Evolutionary conservation across 768 basidiomycete species (phyloP), one percentile per base, ranked within the genome.

Genomic region (Mycena filopes): DNA sequence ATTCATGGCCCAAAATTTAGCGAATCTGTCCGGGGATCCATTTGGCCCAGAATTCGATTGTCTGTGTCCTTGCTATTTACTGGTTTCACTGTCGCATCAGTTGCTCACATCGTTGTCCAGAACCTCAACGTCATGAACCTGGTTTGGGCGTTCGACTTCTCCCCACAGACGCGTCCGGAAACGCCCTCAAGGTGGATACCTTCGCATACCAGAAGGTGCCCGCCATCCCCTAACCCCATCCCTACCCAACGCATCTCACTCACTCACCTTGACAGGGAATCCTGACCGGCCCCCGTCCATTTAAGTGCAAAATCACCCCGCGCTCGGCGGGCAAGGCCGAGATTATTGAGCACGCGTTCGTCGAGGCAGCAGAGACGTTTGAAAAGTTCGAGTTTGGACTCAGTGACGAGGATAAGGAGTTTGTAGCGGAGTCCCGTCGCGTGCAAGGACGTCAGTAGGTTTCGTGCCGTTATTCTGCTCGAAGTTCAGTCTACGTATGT

Each of bases 91-190:
- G 33, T 6, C 51, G 20, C 18, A 40, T 3, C 20, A 25, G 36
- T 8, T 11, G 9, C 25, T 25, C 38, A 25, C 2, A 43, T 43
- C 15, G 6, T 58, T 21, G 3, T 31, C 8, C 57, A 64, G 63
- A 61, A 62, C 36, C 60, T 78, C 31, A 73, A 72, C 49, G 66
- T 59, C 8, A 74, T 74, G 71, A 73, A 71, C 48, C 71, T 78
- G 5, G 25, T 78, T 7, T 78, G 77, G 77, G 74, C 73, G 7
- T 78, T 78, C 69, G 63, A 73, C 28, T 78, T 75, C 59, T 66
- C 36, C 3, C 10, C 67, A 0, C 51, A 20, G 60, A 68, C 46
- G 43, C 36, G 28, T 38, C 25, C 0, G 65, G 65, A 4, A 57
- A 58, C 3, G 12, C 60, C 20, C 56, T 73, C 21, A 18, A 45